phyloP scores from a whole-genome alignment of 2,329 filamentous ascomycete genomes.

The Corniculantispora saksenae region DNA sequence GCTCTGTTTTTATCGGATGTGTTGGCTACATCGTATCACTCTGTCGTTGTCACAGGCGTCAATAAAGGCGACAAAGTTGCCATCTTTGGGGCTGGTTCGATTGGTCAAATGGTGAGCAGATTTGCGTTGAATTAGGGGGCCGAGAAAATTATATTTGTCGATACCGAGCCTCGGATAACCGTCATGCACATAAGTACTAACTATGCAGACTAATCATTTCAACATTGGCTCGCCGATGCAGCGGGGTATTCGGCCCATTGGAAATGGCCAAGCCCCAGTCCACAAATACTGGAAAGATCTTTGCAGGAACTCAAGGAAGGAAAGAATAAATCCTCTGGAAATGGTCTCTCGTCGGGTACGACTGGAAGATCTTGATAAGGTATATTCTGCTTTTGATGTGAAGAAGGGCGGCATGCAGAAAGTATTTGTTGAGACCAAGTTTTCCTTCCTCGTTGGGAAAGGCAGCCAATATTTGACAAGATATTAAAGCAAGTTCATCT shows the following conservation, averaged over 20 bases:
- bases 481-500: slow-evolving; percentile 32
- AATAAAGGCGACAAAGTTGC: slow-evolving; percentile 75
- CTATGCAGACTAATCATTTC: slow-evolving; percentile 70
- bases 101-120: slow-evolving; percentile 80
- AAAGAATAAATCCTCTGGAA: slow-evolving; percentile 46
- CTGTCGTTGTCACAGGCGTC: slow-evolving; percentile 81
- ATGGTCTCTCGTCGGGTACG: slow-evolving; percentile 80
- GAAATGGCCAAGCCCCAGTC: slow-evolving; percentile 69
- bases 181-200: slow-evolving; percentile 70
- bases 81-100: slow-evolving; percentile 82
- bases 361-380: slow-evolving; percentile 70
- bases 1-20: slow-evolving; percentile 79
- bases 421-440: slow-evolving; percentile 66
- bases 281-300: slow-evolving; percentile 83
- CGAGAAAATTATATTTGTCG: slow-evolving; percentile 74
- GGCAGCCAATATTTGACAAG: slow-evolving; percentile 47
- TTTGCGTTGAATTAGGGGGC: slow-evolving; percentile 77
- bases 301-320: slow-evolving; percentile 65
- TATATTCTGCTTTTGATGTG: slow-evolving; percentile 64
- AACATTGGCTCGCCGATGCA: slow-evolving; percentile 85
- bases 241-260: slow-evolving; percentile 76
- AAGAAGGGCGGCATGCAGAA: slow-evolving; percentile 76
- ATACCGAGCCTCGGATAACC: slow-evolving; percentile 69
- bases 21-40: slow-evolving; percentile 77
- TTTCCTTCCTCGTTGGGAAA: slow-evolving; percentile 48